Evolutionary conservation across 768 basidiomycete species (phyloP).

Genomic region (Termitomyces sp.): DNA sequence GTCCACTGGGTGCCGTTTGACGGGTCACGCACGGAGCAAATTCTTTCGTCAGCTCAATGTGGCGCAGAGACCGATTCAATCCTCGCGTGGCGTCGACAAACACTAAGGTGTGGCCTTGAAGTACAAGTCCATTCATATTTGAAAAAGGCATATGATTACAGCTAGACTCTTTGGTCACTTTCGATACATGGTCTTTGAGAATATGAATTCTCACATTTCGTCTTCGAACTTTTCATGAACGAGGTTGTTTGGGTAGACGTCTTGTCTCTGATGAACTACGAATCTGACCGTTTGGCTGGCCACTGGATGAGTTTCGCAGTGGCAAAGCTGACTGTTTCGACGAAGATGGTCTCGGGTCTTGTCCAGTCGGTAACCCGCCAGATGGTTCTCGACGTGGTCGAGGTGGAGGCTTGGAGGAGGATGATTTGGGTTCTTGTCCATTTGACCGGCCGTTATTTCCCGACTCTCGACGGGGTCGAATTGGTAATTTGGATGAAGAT

Average conservation of each 20-base stretch:
- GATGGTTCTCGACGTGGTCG: slow-evolving; percentile 5
- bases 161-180: not conserved
- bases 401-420: not conserved
- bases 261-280: not conserved
- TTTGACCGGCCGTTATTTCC: slow-evolving; percentile 10
- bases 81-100: not conserved
- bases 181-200: not conserved
- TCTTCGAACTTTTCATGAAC: not conserved
- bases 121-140: not conserved
- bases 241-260: slow-evolving; percentile 1
- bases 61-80: not conserved
- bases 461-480: slow-evolving; percentile 12
- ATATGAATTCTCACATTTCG: not conserved
- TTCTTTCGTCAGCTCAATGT: too few species aligned
- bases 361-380: not conserved
- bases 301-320: not conserved
- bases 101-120: not conserved
- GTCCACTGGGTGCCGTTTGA: too few species aligned
- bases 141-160: not conserved
- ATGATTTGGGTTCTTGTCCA: not conserved
- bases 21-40: not conserved
- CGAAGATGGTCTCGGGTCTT: slow-evolving; percentile 12
- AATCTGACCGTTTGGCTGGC: not conserved
- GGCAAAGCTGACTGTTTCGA: slow-evolving; percentile 31
- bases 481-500: slow-evolving; percentile 18